phyloP scores from a whole-genome alignment of 2,329 filamentous ascomycete species.

The Cytospora schulzeri region DNA sequence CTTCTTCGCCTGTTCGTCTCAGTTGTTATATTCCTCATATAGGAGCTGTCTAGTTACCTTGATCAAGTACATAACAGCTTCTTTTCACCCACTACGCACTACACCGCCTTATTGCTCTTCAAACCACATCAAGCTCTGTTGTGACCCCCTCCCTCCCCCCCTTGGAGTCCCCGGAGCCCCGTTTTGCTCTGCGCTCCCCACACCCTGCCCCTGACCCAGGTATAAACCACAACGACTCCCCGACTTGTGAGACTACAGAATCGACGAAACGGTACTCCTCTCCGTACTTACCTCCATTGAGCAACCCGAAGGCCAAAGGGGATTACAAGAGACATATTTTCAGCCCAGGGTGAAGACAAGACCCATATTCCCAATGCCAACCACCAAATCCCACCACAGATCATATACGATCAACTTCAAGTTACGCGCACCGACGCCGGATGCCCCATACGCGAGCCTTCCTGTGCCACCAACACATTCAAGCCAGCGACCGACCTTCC shows the following conservation, averaged over 20 bases:
- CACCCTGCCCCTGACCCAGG: background rate
- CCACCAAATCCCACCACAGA: constrained; percentile 24
- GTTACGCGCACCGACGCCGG: constrained; percentile 17
- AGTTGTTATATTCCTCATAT: background rate
- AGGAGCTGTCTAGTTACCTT: background rate
- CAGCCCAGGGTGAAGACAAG: constrained; percentile 9
- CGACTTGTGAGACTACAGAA: background rate
- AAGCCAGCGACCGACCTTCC: constrained; percentile 1
- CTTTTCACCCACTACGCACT: background rate
- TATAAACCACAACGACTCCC: background rate
- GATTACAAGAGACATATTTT: background rate
- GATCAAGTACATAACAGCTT: background rate
- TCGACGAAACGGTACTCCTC: background rate
- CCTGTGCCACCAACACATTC: background rate
- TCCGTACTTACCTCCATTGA: background rate
- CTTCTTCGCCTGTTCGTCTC: background rate
- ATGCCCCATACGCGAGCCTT: background rate
- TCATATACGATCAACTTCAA: constrained; percentile 27
- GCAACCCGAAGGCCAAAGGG: background rate
- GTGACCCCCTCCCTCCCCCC: background rate
- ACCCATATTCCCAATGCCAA: constrained; percentile 26
- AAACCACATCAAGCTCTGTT: background rate
- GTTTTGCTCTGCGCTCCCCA: background rate
- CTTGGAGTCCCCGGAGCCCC: background rate
- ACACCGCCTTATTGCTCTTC: background rate